These are phyloP conservation scores for Aspergillus udagawae DNA, from an alignment of 2,329 filamentous ascomycete species.

Conservation along the genomic window DNA sequence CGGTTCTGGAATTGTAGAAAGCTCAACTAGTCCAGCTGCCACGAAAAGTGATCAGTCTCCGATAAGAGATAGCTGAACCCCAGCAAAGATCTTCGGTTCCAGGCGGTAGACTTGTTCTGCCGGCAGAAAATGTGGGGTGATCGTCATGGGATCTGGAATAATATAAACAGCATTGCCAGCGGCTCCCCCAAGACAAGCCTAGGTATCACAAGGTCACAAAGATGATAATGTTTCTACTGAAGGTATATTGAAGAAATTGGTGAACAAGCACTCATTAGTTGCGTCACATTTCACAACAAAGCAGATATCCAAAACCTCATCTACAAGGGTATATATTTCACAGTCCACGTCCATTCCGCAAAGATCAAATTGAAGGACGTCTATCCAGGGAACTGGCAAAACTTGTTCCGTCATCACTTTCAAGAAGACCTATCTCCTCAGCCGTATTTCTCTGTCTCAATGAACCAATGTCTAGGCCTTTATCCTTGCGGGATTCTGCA, in stretches of 20 bases:
- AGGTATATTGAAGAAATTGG: neutral
- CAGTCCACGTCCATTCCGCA: neutral
- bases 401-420: slow-evolving; percentile 29
- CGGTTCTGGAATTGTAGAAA: neutral
- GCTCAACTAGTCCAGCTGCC: neutral
- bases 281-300: neutral
- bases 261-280: neutral
- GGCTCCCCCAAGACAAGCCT: neutral
- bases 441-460: slow-evolving; percentile 24
- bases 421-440: slow-evolving; percentile 38
- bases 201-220: neutral
- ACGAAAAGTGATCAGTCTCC: neutral
- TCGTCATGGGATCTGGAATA: slow-evolving; percentile 8
- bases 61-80: neutral
- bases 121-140: slow-evolving; percentile 23
- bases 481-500: slow-evolving; percentile 51
- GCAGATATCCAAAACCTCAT: neutral
- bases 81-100: neutral
- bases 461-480: slow-evolving; percentile 25
- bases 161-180: neutral
- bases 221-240: neutral
- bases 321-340: neutral
- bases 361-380: slow-evolving; percentile 26
- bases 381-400: slow-evolving; percentile 29
- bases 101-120: slow-evolving; percentile 17